These are phyloP conservation scores for Fusarium sororula DNA, from an alignment of 2,329 filamentous ascomycete genomes.

Conservation along the genomic window DNA sequence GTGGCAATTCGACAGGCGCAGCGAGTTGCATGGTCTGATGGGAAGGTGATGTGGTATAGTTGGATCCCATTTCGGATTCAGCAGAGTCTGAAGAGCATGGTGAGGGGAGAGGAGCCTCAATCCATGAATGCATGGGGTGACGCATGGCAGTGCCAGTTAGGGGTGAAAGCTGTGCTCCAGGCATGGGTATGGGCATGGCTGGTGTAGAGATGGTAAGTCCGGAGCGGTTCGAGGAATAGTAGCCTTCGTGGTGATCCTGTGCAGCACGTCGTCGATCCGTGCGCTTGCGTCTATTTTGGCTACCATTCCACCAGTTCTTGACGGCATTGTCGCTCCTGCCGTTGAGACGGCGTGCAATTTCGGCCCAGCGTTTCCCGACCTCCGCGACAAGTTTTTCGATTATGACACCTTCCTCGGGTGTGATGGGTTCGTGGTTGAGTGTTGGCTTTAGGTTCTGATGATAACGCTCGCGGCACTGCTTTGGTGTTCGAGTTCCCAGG, in stretches of 20 bases:
- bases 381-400: slow-evolving; percentile 82
- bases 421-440: slow-evolving; percentile 78
- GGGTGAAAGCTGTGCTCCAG: slow-evolving; percentile 24
- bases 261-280: slow-evolving; percentile 52
- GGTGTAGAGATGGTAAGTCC: slow-evolving; percentile 43
- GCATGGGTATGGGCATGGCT: slow-evolving; percentile 22
- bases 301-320: slow-evolving; percentile 98
- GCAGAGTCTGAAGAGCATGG: slow-evolving; percentile 59
- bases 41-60: slow-evolving; percentile 68
- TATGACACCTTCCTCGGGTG: slow-evolving; percentile 71
- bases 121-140: slow-evolving; percentile 33
- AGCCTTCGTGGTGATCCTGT: slow-evolving; percentile 35
- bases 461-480: slow-evolving; percentile 94
- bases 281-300: slow-evolving; percentile 80
- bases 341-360: slow-evolving; percentile 83
- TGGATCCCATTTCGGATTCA: slow-evolving; percentile 72
- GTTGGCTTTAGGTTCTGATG: slow-evolving; percentile 89
- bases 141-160: slow-evolving; percentile 33
- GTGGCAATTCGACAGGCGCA: slow-evolving; percentile 56
- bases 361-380: slow-evolving; percentile 90
- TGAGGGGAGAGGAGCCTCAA: slow-evolving; percentile 49
- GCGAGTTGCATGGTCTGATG: slow-evolving; percentile 48
- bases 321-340: slow-evolving; percentile 94
- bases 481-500: slow-evolving; percentile 82
- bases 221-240: slow-evolving; percentile 38